Evolutionary conservation across 768 basidiomycete species (phyloP), one percentile per base, ranked within the genome.

Genomic region (Leucosporidium yakuticum): DNA sequence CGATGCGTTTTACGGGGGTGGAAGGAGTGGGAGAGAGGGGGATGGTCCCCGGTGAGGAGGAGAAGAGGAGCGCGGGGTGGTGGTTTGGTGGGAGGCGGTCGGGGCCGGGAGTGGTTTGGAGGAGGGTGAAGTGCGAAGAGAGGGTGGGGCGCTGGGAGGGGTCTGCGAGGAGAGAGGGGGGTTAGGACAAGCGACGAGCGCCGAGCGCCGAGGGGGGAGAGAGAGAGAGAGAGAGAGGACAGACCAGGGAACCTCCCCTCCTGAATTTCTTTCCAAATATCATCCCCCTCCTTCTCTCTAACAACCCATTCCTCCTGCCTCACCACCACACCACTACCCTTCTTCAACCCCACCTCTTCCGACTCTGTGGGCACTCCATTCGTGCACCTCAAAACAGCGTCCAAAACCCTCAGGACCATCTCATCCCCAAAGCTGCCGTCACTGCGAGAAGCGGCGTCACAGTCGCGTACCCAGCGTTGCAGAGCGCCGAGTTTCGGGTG

Each of bases 401-500:
- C 82, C 50, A 84, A 77, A 59, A 84, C 84, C 68, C 78, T 79
- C 79, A 84, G 79, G 4, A 78, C 79, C 64, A 79, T 78, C 56
- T 79, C 79, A 69, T 83, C 80, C 44, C 82, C 80, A 65, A 78
- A 76, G 60, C 77, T 74, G 71, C 81, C 82, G 47, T 79, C 77
- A 2, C 77, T 79, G n/a, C 77, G 79, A 20, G 80, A 76, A 4
- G 83, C 83, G 2, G 84, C 84, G 75, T 85, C 84, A 74, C 83
- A 84, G 70, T 85, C 84, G 47, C 84, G 75, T 7, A 84, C 83
- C 84, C 84, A 85, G 17, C 84, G 79, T 70, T 84, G 83, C 9
- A 85, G 76, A 3, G 83, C 81, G 5, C 84, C 84, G 19, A 85
- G 81, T 68, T 84, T 83, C 8, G 83, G 83, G 9, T 81, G 75